These are phyloP conservation scores for Rhodotorula sp. DNA, from an alignment of 1,284 basidiomycete species.

Conservation along the genomic window DNA sequence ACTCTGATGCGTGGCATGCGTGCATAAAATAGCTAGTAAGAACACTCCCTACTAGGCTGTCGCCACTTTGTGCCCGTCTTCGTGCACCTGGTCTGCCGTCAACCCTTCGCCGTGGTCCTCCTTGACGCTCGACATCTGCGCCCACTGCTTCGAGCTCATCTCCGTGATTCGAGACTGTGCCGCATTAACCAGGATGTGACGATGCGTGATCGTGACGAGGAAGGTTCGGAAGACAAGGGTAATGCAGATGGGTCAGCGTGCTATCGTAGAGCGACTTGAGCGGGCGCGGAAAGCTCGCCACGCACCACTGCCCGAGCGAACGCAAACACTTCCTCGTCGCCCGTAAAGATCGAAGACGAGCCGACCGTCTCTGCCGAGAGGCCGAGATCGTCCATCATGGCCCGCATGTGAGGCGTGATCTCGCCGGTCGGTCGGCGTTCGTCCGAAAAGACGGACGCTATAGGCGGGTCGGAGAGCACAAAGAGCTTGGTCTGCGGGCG, in stretches of 20 bases:
- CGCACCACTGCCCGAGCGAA: conserved; percentile 69
- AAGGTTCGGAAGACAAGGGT: background rate
- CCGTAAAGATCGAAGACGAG: conserved; percentile 79
- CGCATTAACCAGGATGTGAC: no score
- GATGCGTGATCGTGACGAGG: no score
- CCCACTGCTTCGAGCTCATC: conserved; percentile 38
- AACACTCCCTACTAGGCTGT: background rate
- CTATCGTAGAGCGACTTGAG: background rate
- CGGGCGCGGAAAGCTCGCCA: background rate
- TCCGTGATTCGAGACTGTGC: conserved; percentile 34
- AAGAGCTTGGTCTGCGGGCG: conserved; percentile 75
- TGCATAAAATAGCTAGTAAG: background rate
- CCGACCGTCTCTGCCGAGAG: conserved; percentile 65
- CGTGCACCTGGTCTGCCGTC: conserved; percentile 63
- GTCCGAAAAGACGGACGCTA: conserved; percentile 81
- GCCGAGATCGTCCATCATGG: conserved; percentile 84
- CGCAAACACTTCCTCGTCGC: conserved; percentile 91
- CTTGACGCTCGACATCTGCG: background rate
- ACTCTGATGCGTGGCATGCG: background rate
- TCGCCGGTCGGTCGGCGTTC: conserved; percentile 50
- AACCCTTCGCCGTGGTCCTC: background rate
- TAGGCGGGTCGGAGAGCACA: conserved; percentile 82
- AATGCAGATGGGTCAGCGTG: background rate
- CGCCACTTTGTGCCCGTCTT: conserved; percentile 4
- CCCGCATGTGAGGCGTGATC: conserved; percentile 74